Evolutionary conservation across 2,329 filamentous ascomycete genomes (phyloP).

Genomic region (Colletotrichum trifolii): DNA sequence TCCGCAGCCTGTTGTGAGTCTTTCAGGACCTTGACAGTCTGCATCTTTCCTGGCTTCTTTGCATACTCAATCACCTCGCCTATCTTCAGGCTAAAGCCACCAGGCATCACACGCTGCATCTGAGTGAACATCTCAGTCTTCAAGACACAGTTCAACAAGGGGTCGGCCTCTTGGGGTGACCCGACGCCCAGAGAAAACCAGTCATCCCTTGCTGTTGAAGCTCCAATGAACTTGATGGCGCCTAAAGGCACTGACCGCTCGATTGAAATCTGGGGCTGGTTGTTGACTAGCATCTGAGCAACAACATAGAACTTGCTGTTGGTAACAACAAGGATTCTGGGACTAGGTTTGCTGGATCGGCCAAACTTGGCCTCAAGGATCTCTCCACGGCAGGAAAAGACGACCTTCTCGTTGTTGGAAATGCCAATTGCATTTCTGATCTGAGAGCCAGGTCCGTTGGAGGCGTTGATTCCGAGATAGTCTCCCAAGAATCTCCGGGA

Average conservation of each 20-base stretch:
- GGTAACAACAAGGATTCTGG: slow-evolving; percentile 86
- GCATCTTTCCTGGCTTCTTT: slow-evolving; percentile 96
- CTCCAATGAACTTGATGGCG: slow-evolving; percentile 87
- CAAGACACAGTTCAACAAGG: slow-evolving; percentile 91
- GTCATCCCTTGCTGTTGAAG: slow-evolving; percentile 87
- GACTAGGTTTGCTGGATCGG: slow-evolving; percentile 91
- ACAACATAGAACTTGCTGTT: slow-evolving; percentile 90
- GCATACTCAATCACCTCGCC: slow-evolving; percentile 91
- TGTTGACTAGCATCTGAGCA: slow-evolving; percentile 83
- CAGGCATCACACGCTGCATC: slow-evolving; percentile 82
- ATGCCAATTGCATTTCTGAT: slow-evolving; percentile 81
- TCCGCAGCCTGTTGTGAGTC: slow-evolving; percentile 83
- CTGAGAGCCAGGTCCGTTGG: slow-evolving; percentile 81
- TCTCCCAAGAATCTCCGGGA: slow-evolving; percentile 94
- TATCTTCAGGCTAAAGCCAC: slow-evolving; percentile 84
- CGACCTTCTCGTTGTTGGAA: slow-evolving; percentile 75
- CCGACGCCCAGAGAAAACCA: slow-evolving; percentile 95
- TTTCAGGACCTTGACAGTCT: slow-evolving; percentile 88
- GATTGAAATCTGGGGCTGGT: slow-evolving; percentile 81
- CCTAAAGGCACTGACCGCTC: slow-evolving; percentile 87
- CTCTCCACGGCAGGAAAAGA: slow-evolving; percentile 94
- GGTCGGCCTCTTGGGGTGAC: slow-evolving; percentile 91
- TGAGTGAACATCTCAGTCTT: slow-evolving; percentile 99
- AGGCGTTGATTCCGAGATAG: slow-evolving; percentile 89
- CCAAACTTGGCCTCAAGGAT: slow-evolving; percentile 94